Percentiles rank a stretch among this genome's conserved stretches.
Conservation (phyloP, 495 filamentous ascomycete species). For the Aspergillus leporis region DNA sequence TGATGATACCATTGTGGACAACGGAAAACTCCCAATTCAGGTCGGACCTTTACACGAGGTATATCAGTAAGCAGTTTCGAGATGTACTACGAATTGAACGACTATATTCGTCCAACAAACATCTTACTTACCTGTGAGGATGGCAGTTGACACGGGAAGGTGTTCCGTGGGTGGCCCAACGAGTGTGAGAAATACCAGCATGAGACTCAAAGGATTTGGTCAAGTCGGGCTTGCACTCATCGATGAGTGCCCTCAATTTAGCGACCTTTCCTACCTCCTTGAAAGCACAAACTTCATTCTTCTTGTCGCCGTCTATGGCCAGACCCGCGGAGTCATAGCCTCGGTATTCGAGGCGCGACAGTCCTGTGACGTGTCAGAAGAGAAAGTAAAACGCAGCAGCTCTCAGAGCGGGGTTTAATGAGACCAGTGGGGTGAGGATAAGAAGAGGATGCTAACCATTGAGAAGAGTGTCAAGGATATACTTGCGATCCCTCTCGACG, state of each 20-base stretch:
- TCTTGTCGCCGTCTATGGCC: slow-evolving; percentile 96
- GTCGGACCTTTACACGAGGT: slow-evolving; percentile 57
- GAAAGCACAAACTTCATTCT: slow-evolving; percentile 94
- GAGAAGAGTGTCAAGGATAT: slow-evolving; percentile 91
- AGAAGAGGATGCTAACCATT: slow-evolving; percentile 65
- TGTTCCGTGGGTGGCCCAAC: slow-evolving; percentile 96
- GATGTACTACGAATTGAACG: neutral
- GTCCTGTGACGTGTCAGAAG: slow-evolving; percentile 49
- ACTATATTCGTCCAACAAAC: neutral
- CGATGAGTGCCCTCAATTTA: slow-evolving; percentile 91
- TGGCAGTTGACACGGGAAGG: slow-evolving; percentile 96
- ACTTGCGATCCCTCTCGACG: slow-evolving; percentile 94
- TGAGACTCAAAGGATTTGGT: slow-evolving; percentile 95
- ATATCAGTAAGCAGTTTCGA: slow-evolving; percentile 2
- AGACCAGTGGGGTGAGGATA: neutral
- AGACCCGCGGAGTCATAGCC: slow-evolving; percentile 97
- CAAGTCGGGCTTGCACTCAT: slow-evolving; percentile 76
- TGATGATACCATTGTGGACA: slow-evolving; percentile 99
- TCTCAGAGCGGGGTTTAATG: neutral
- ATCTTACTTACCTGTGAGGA: slow-evolving; percentile 77
- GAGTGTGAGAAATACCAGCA: slow-evolving; percentile 96
- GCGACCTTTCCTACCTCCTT: slow-evolving; percentile 99
- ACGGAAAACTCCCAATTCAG: slow-evolving; percentile 93
- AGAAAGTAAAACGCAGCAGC: neutral
- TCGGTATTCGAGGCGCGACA: slow-evolving; percentile 88